These are phyloP conservation scores for Bruguiera hainesii DNA, from an alignment of 441 rosid species.

Conservation along the genomic window DNA sequence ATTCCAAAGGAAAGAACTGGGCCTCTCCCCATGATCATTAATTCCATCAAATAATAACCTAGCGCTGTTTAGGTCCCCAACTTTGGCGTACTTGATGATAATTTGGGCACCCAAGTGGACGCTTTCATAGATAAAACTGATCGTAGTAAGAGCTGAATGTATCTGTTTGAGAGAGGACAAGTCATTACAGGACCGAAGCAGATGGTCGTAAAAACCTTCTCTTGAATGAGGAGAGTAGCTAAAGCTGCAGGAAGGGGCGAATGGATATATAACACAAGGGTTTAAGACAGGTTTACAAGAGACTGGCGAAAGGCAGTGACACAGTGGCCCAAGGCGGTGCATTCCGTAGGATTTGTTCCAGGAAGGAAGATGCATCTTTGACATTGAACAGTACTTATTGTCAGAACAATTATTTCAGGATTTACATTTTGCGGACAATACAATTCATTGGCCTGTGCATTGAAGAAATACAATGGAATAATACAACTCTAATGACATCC, in stretches of 20 bases:
- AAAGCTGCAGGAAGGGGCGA: slow-evolving; percentile 5
- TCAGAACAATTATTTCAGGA: neutral
- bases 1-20: slow-evolving; percentile 46
- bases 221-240: slow-evolving; percentile 26
- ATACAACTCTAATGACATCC: neutral
- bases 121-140: slow-evolving; percentile 25
- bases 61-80: slow-evolving; percentile 24
- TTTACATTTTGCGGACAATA: neutral
- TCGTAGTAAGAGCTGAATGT: slow-evolving; percentile 39
- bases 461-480: neutral
- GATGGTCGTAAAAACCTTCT: slow-evolving; percentile 25
- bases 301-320: neutral
- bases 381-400: neutral
- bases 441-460: neutral
- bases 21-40: slow-evolving; percentile 9
- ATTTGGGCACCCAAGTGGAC: slow-evolving; percentile 40
- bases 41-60: slow-evolving; percentile 35
- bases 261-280: slow-evolving; percentile 8
- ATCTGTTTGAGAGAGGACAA: slow-evolving; percentile 35
- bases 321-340: slow-evolving; percentile 16
- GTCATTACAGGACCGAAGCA: slow-evolving; percentile 29
- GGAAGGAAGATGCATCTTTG: neutral
- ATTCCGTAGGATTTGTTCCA: slow-evolving; percentile 11
- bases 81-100: slow-evolving; percentile 39
- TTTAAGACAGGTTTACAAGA: slow-evolving; percentile 18